Evolutionary conservation across 768 basidiomycete genomes (phyloP), one percentile per base, ranked within the genome.

Genomic region (Naganishia vishniacii): DNA sequence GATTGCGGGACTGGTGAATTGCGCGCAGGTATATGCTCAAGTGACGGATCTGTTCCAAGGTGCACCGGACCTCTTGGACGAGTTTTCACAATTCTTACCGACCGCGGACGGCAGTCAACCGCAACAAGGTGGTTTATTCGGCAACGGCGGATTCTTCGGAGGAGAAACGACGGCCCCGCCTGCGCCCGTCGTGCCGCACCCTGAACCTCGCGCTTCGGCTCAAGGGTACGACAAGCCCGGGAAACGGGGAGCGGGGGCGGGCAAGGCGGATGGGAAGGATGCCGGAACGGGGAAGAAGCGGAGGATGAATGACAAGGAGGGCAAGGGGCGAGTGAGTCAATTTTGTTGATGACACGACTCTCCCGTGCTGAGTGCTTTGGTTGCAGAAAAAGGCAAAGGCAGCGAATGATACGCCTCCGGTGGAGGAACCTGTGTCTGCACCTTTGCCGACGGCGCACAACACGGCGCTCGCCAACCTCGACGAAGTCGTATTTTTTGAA

Each of bases 401-500:
- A 48, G 68, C 67, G 18, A 66, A 67, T 5, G 65, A 64, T 4
- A 49, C 69, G 9, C 67, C 71, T 26, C 65, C 67, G 12, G 34
- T 59, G 40, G 67, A 71, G 61, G 71, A 62, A 37, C 62, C 67
- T 53, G 58, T 67, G 45, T 65, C 64, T 58, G 64, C 67, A 60
- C 67, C 68, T 13, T 16, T 62, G 13, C 48, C 59, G 60, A 29
- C 70, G 62, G 48, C 72, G 71, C 66, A 74, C 70, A 56, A 71
- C 37, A 65, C 25, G 20, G 53, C 53, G 20, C 61, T 77, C 32
- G 77, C 73, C 15, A 72, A 72, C 7, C 73, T 76, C 2, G 88
- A 90, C 65, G 91, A 95, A 72, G 83, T 92, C 32, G 80, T 88
- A 13, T 98, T 98, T 82, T 98, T 98, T 73, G 95, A 98, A 73